Evolutionary conservation across 129 eudicot species (phyloP), one percentile per base, ranked within the genome.

Genomic region (Erigeron canadensis): DNA sequence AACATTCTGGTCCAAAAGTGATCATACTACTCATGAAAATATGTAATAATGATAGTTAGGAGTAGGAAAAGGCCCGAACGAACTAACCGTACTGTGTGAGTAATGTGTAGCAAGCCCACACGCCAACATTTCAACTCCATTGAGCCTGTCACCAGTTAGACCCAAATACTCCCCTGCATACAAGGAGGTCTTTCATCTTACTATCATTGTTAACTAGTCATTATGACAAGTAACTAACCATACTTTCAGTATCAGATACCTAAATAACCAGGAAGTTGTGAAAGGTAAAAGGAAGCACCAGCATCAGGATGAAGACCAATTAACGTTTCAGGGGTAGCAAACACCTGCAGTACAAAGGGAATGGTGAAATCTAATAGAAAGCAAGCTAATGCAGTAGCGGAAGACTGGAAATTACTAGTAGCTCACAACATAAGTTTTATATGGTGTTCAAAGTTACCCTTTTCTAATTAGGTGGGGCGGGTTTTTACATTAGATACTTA

Each of bases 291-390:
- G 38, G 97, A 91, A 66, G 97, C 97, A 11, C 87, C 97, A 59
- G 90, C 96, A 80, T 88, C 97, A 23, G 96, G 95, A 84, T 91
- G 97, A 75, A 77, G 81, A 69, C 97, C 97, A 64, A 91, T 86
- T 76, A 91, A 67, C 34, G 92, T 84, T 82, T 88, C 97, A n/a
- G 93, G 92, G 51, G 86, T 91, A 44, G 96, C 96, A 82, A 80
- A 86, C 69, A 88, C 81, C 97, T 91, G 92, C 78, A 87, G 37
- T 28, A 34, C 65, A 50, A 34, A 15, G 5, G 10, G 28, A 47
- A 7, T 37, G 55, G 45, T 43, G 40, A 45, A 46, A 45, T 58
- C 17, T 60, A 8, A 44, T 16, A 37, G 22, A 5, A 16, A 40
- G 68, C 28, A n/a, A 28, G 34, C 0, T 7, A 3, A 16, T 4